Evolutionary conservation across 306 rosid species (phyloP).

Genomic region (Pueraria montana): DNA sequence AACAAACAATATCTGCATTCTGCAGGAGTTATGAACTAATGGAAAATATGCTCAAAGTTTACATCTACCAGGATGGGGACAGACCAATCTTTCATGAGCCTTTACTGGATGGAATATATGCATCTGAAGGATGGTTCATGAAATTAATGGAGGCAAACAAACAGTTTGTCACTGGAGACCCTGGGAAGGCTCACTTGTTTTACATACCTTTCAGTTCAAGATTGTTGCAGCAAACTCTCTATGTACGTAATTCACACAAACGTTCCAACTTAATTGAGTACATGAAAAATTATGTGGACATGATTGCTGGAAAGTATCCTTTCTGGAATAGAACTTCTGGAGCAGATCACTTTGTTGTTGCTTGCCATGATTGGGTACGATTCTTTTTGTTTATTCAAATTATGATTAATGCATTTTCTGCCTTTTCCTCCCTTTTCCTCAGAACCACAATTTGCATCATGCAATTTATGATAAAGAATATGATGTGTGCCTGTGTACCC

Average conservation of each 20-base stretch:
- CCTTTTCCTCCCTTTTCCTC: not conserved
- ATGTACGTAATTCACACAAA: slow-evolving; percentile 76
- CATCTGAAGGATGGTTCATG: slow-evolving; percentile 99
- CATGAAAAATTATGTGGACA: slow-evolving; percentile 69
- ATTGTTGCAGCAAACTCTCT: slow-evolving; percentile 72
- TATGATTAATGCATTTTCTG: slow-evolving; percentile 8
- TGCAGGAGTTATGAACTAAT: slow-evolving; percentile 93
- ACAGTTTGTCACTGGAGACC: slow-evolving; percentile 69
- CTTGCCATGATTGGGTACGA: slow-evolving; percentile 99
- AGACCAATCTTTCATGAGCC: slow-evolving; percentile 85
- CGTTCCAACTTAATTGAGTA: slow-evolving; percentile 68
- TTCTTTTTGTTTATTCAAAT: slow-evolving; percentile 41
- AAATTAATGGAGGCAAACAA: slow-evolving; percentile 77
- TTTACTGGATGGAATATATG: slow-evolving; percentile 82
- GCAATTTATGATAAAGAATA: slow-evolving; percentile 27
- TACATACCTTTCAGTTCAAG: slow-evolving; percentile 98
- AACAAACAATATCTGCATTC: slow-evolving; percentile 52
- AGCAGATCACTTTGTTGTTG: slow-evolving; percentile 94
- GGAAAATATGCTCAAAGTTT: slow-evolving; percentile 88
- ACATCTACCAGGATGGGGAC: slow-evolving; percentile 79
- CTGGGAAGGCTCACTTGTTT: slow-evolving; percentile 83
- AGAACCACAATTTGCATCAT: slow-evolving; percentile 17
- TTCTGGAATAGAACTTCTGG: slow-evolving; percentile 93
- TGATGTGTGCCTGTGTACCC: not conserved
- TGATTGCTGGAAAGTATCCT: slow-evolving; percentile 74